These are phyloP conservation scores for Aspergillus hancockii DNA, from an alignment of 495 filamentous ascomycete species.

Conservation along the genomic window DNA sequence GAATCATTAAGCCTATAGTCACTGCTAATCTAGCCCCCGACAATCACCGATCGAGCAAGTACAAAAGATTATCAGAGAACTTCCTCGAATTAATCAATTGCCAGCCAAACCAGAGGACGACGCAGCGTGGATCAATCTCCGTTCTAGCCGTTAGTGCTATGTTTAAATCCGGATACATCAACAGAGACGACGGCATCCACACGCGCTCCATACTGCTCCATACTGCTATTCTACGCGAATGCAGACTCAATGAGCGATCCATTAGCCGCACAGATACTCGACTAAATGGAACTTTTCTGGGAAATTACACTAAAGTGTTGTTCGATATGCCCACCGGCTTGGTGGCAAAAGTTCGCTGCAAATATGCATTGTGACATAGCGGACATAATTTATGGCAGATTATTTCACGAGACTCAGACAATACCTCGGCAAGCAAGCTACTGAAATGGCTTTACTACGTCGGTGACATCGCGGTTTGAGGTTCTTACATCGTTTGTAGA, in stretches of 20 bases:
- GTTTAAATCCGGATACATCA: background rate
- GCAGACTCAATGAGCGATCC: constrained; percentile 12
- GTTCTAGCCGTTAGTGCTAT: constrained; percentile 8
- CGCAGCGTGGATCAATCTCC: constrained; percentile 12
- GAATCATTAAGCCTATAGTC: background rate
- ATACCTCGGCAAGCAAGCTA: background rate
- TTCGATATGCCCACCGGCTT: background rate
- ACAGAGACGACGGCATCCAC: background rate
- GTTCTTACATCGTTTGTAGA: background rate
- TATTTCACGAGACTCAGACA: constrained; percentile 41
- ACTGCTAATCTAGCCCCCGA: background rate
- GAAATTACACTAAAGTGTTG: background rate
- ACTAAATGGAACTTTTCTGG: constrained; percentile 4
- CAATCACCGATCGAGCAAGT: background rate
- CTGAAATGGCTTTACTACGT: background rate
- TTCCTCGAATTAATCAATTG: background rate
- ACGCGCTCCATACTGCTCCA: constrained; percentile 18
- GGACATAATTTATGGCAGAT: constrained; percentile 67
- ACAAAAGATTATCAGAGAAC: background rate
- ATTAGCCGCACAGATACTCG: background rate
- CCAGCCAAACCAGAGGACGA: background rate
- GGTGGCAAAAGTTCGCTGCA: constrained; percentile 20
- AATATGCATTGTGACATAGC: constrained; percentile 47
- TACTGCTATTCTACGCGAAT: constrained; percentile 13
- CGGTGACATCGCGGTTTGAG: background rate